Evolutionary conservation across 257 asterid species (phyloP).

Genomic region (Jaltomata sinuosa): DNA sequence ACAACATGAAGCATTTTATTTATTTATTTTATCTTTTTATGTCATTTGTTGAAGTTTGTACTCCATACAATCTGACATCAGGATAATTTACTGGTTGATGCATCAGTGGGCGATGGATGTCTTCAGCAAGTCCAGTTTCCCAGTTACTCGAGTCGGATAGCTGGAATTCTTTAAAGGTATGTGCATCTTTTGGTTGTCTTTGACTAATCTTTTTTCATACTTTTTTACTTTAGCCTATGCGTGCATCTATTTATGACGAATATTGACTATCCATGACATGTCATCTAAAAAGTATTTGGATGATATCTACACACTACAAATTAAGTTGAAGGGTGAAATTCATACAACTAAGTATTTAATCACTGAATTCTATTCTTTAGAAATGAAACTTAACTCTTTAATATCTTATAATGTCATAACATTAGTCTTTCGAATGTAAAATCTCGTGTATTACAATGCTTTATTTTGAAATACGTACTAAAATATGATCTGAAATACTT

Average conservation of each 20-base stretch:
- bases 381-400: neutral
- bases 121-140: slow-evolving; percentile 65
- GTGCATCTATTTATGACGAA: neutral
- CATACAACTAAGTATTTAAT: neutral
- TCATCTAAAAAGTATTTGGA: neutral
- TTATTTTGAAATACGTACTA: neutral
- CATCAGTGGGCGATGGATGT: slow-evolving; percentile 90
- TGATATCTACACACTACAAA: neutral
- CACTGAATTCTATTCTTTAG: neutral
- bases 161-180: slow-evolving; percentile 66
- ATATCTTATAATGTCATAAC: neutral
- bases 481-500: neutral
- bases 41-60: slow-evolving; percentile 44
- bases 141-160: slow-evolving; percentile 53
- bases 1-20: neutral
- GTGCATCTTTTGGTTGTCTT: slow-evolving; percentile 10
- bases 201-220: neutral
- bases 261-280: neutral
- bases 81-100: slow-evolving; percentile 97
- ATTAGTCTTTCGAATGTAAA: neutral
- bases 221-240: neutral
- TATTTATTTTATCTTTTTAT: neutral
- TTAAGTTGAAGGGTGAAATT: neutral
- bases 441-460: neutral
- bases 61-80: slow-evolving; percentile 76